Percentiles rank a stretch among this genome's conserved stretches.
These are phyloP conservation scores for Nannizziopsis arthrosporioides DNA, from an alignment of 2,329 filamentous ascomycete species.

Conservation along the genomic window DNA sequence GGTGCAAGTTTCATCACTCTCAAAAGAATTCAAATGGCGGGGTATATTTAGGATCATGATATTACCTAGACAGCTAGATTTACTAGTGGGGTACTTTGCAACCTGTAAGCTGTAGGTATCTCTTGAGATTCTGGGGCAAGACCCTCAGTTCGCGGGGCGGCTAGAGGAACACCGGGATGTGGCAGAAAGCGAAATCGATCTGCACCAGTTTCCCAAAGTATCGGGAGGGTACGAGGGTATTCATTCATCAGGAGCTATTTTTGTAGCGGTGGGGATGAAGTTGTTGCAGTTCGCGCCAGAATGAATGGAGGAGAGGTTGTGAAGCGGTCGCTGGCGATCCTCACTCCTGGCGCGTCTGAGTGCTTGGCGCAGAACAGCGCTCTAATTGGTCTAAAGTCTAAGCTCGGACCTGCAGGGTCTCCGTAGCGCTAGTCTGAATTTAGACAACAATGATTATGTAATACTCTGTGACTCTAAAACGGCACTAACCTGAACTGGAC, in stretches of 20 bases:
- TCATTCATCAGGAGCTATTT: slow-evolving; percentile 2
- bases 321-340: background rate
- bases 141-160: background rate
- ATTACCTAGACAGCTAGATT: background rate
- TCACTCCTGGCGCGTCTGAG: slow-evolving; percentile 9
- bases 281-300: slow-evolving; percentile 9
- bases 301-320: slow-evolving; percentile 1
- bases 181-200: background rate
- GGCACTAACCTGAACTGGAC: too few species aligned
- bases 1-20: slow-evolving; percentile 2
- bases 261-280: background rate
- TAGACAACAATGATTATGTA: too few species aligned
- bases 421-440: background rate
- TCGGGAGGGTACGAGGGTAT: background rate
- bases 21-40: background rate
- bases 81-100: background rate
- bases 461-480: too few species aligned
- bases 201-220: slow-evolving; percentile 1
- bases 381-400: slow-evolving; percentile 10
- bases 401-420: background rate
- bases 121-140: background rate
- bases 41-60: slow-evolving; percentile 5
- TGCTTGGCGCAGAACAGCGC: slow-evolving; percentile 4
- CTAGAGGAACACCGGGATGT: slow-evolving; percentile 1
- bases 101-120: too few species aligned